phyloP scores from a whole-genome alignment of 192 early-diverging fungal species.

The Linnemannia hyalina region DNA sequence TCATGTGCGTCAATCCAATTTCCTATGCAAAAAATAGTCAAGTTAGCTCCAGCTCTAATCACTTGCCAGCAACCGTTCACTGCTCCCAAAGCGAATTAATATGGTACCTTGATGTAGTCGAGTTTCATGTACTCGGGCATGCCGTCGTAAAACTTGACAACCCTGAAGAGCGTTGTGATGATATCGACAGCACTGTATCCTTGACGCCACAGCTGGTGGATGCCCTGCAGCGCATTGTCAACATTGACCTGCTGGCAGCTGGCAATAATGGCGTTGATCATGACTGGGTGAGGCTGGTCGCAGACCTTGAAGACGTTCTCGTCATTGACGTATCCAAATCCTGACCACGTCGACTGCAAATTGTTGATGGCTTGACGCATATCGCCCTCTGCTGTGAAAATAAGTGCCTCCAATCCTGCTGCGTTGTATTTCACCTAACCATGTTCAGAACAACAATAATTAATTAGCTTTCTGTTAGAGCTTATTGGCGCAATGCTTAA shows the following conservation, averaged over 20 bases:
- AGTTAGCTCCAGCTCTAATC: background rate
- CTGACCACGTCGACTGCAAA: conserved; percentile 90
- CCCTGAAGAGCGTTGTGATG: conserved; percentile 91
- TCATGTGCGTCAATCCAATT: conserved; percentile 94
- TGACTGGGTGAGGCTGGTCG: conserved; percentile 94
- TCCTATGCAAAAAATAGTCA: conserved; percentile 63
- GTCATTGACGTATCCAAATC: conserved; percentile 86
- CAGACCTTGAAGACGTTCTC: conserved; percentile 98
- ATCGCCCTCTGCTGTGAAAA: conserved; percentile 97
- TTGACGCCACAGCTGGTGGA: conserved; percentile 81
- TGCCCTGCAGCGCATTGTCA: conserved; percentile 75
- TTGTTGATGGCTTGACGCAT: conserved; percentile 99
- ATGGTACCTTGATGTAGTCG: conserved; percentile 83
- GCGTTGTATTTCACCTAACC: conserved; percentile 82
- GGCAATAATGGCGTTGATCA: conserved; percentile 81
- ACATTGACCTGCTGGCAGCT: conserved; percentile 77
- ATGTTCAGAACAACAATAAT: background rate
- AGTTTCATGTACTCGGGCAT: conserved; percentile 88
- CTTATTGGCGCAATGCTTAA: background rate
- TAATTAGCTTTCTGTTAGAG: background rate
- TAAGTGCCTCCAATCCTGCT: conserved; percentile 92
- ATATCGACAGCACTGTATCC: conserved; percentile 95
- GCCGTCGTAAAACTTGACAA: conserved; percentile 81
- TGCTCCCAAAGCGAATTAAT: background rate
- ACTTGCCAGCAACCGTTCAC: background rate